Conservation (phyloP, 2,329 filamentous ascomycete genomes). For the Diaporthe sp. region DNA sequence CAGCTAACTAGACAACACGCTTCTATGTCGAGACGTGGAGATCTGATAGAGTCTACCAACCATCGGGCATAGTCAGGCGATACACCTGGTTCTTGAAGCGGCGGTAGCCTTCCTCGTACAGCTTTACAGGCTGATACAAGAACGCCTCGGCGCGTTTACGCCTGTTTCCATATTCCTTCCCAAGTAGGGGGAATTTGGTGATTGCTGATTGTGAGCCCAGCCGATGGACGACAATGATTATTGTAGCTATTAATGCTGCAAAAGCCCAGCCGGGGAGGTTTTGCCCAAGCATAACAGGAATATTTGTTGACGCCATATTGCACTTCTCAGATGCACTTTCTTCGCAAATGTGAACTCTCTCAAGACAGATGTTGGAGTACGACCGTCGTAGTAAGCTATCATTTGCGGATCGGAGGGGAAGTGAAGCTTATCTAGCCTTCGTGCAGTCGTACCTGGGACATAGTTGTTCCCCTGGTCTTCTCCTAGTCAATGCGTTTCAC, state of each 20-base stretch:
- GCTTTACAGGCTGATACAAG: background rate
- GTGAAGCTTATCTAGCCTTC: background rate
- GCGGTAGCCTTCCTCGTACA: conserved; percentile 30
- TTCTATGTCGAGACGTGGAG: background rate
- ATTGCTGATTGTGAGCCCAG: background rate
- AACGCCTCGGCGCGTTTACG: conserved; percentile 27
- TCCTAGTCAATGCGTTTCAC: conserved; percentile 4
- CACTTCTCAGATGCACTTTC: background rate
- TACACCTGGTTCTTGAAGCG: conserved; percentile 30
- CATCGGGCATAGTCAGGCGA: conserved; percentile 31
- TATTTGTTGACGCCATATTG: background rate
- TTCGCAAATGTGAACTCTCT: background rate
- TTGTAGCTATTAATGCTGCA: background rate
- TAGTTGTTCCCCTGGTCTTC: background rate
- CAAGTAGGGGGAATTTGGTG: conserved; percentile 22
- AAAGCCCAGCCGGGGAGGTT: conserved; percentile 10
- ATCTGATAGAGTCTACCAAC: background rate
- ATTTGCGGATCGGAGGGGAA: background rate
- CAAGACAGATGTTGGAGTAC: background rate
- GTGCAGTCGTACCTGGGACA: background rate
- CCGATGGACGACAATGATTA: background rate
- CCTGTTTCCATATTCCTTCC: conserved; percentile 24
- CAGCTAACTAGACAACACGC: background rate
- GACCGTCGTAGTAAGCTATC: background rate
- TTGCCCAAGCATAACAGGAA: background rate